Base-by-base conservation (phyloP, 768 basidiomycete species). In the Leccinellum luteum region DNA sequence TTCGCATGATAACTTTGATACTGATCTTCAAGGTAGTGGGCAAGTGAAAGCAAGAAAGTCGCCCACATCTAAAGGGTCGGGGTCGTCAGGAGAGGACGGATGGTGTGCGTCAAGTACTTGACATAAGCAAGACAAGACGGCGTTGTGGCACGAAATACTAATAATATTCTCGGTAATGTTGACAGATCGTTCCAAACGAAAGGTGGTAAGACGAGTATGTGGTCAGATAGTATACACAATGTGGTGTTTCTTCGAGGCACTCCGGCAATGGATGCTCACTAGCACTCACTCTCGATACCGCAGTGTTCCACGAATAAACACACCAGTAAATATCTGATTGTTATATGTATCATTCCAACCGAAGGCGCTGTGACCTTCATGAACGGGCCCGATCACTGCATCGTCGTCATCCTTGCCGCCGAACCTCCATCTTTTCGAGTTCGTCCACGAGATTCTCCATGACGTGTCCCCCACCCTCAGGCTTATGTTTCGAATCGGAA, bases 391-490 rank as follows among this genome's bases (percentile, higher is more conserved):
- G 19, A 15, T 44, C 51, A 51, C 10, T n/a, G 35, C 35, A 9
- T 38, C 35, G 17, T 38, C 35, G 34, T 15, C 34, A 15, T 53
- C 31, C n/a, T 41, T n/a, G n/a, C n/a, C n/a, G n/a, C n/a, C n/a
- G n/a, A n/a, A 41, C n/a, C 38, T 41, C 85, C 69, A 95, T 70
- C 27, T 80, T 85, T 34, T 88, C 92, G 44, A 94, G 76, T 61
- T 88, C 86, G 63, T 90, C 84, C n/a, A 92, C 90, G 28, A 94
- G 72, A 60, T 89, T 85, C 51, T 90, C 86, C 89, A 94, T 91
- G 15, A 87, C 86, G 35, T 86, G 85, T n/a, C 8, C n/a, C 8
- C 27, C 48, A 1, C 17, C 17, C 8, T 41, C 38, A n/a, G 2
- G 38, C 38, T 41, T 41, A 31, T 14, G n/a, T 12, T 41, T 19